Conservation (phyloP, 768 basidiomycete genomes). For the Hygrocybe coccinea region DNA sequence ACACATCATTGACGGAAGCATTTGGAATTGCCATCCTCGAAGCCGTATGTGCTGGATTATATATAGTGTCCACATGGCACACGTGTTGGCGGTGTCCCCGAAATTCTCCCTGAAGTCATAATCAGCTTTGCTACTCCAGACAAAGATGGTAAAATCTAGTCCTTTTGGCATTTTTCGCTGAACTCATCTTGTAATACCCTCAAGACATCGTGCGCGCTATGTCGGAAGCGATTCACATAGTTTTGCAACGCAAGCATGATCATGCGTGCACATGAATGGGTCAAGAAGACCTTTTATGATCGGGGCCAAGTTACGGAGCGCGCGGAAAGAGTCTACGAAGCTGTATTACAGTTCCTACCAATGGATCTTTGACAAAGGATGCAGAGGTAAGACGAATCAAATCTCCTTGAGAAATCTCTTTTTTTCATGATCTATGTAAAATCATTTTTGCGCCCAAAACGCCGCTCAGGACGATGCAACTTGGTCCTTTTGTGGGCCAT, state of each 20-base stretch:
- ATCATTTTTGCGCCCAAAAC: not conserved
- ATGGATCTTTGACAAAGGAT: conserved; percentile 78
- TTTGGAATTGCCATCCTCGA: conserved; percentile 98
- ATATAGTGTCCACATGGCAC: conserved; percentile 95
- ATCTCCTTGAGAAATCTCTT: too few species aligned
- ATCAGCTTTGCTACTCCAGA: conserved; percentile 93
- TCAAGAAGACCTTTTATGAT: conserved; percentile 80
- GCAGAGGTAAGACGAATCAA: conserved; percentile 45
- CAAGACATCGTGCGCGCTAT: conserved; percentile 83
- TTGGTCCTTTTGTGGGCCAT: conserved; percentile 77
- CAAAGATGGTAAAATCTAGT: conserved; percentile 64
- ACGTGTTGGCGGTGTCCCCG: conserved; percentile 91
- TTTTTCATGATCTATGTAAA: too few species aligned
- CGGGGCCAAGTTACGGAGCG: conserved; percentile 78
- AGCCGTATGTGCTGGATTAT: conserved; percentile 90
- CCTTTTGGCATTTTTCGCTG: not conserved
- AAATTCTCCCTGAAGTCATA: conserved; percentile 90
- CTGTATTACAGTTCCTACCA: conserved; percentile 55
- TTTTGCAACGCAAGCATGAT: conserved; percentile 65
- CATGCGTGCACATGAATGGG: conserved; percentile 68
- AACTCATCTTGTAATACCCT: not conserved
- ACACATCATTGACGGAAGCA: conserved; percentile 91
- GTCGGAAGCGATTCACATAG: conserved; percentile 69
- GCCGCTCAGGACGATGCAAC: conserved; percentile 57
- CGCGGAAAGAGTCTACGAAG: conserved; percentile 78